phyloP scores from a whole-genome alignment of 2,329 filamentous ascomycete species.

The Pyrenophora seminiperda region DNA sequence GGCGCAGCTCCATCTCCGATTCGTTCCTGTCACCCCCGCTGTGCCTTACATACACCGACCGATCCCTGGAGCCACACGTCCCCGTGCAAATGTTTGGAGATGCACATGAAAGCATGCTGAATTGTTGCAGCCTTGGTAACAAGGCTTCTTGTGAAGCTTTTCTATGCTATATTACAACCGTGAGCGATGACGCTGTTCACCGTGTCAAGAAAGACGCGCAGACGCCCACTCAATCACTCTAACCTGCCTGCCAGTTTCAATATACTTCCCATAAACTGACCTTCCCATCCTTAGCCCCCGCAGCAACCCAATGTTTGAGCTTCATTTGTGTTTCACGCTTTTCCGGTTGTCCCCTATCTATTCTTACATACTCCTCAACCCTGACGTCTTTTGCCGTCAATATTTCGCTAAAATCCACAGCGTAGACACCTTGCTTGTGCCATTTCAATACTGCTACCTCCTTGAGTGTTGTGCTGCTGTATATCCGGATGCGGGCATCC shows the following conservation, averaged over 20 bases:
- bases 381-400: conserved; percentile 16
- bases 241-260: conserved; percentile 24
- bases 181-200: too few relatives aligned
- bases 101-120: too few relatives aligned
- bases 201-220: neutral
- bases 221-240: too few relatives aligned
- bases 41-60: neutral
- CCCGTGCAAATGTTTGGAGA: too few relatives aligned
- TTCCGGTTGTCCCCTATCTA: conserved; percentile 17
- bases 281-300: conserved; percentile 92
- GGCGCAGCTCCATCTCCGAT: conserved; percentile 11
- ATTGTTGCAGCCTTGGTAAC: too few relatives aligned
- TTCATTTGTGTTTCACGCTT: conserved; percentile 60
- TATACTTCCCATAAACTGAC: conserved; percentile 96
- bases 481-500: conserved; percentile 83
- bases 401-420: conserved; percentile 70
- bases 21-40: neutral
- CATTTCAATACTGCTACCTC: conserved; percentile 93
- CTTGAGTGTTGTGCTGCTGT: conserved; percentile 77
- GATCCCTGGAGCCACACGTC: too few relatives aligned
- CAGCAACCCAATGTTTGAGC: conserved; percentile 84
- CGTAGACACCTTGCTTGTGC: conserved; percentile 88
- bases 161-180: neutral
- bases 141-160: too few relatives aligned
- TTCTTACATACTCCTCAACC: neutral